Percentiles rank a stretch among this genome's conserved stretches.
phyloP scores from a whole-genome alignment of 257 asterid genomes.

The Solanum infundibuliforme region DNA sequence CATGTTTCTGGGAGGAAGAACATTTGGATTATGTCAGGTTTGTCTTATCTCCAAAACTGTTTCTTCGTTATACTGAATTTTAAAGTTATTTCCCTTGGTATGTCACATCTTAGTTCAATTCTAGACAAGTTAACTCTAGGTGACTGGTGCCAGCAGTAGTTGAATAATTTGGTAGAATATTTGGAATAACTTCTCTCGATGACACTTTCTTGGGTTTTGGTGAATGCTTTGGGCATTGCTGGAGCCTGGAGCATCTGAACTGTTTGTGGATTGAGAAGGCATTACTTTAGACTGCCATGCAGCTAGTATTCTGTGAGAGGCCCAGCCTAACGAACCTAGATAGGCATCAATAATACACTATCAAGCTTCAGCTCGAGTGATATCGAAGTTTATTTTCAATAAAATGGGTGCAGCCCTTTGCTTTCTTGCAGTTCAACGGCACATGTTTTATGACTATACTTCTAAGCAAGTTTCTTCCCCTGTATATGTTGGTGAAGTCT shows the following conservation, averaged over 20 bases:
- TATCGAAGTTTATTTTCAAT: not conserved
- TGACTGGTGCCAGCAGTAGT: not conserved
- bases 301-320: not conserved
- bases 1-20: slow-evolving; percentile 1
- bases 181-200: not conserved
- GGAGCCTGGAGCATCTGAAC: not conserved
- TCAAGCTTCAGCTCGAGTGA: not conserved
- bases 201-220: not conserved
- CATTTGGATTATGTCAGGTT: not conserved
- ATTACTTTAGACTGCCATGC: not conserved
- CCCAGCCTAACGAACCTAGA: not conserved
- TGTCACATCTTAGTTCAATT: not conserved
- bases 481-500: not conserved
- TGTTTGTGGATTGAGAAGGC: not conserved
- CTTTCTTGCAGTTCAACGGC: not conserved
- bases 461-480: not conserved
- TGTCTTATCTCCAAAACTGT: not conserved
- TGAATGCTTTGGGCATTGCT: not conserved
- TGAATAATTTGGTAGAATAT: not conserved
- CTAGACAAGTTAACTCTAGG: not conserved
- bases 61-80: not conserved
- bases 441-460: not conserved
- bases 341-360: not conserved
- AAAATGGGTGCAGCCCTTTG: not conserved
- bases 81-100: not conserved